Base-by-base conservation (phyloP, 306 rosid genomes). In the Pueraria montana region DNA sequence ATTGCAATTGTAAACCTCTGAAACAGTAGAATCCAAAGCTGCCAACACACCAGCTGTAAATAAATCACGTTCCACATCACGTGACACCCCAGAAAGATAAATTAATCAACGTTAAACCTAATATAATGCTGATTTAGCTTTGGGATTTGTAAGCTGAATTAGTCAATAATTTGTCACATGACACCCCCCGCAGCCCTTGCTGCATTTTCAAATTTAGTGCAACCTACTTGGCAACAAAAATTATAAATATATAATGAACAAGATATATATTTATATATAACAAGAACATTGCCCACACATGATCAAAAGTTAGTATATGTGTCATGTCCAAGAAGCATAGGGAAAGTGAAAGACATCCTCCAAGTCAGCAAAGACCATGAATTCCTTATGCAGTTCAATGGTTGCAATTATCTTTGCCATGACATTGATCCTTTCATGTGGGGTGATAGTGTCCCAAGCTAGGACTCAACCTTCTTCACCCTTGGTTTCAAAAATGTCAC, bases 101-200 rank as follows among this genome's bases (percentile, higher is more conserved):
- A 83, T n/a, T n/a, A n/a, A 79, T 73, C 80, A 66, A 58, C 74
- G 46, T 14, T 53, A 17, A 43, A 72, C 58, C 34, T 67, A 87
- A 81, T 80, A 80, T 66, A 59, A 38, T 68, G 81, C 81, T 84
- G 63, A 83, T 87, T 84, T 84, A 69, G 91, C 93, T 84, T 92
- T 94, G 95, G 96, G 86, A 94, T 80, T 90, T 88, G 93, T 77
- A 88, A 83, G 91, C 21, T 81, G 38, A 7, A 80, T 84, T 91
- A 88, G 92, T 90, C 97, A 90, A 92, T 38, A 38, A 38, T n/a
- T n/a, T 81, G 87, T 88, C 98, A 92, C 97, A 90, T 92, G 5
- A 84, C 88, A 36, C 84, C 17, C 83, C 20, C 83, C 86, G 80
- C 87, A 45, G 12, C 80, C 71, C 71, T 70, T 88, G 80, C 80